A percentile compares a stretch with the other conserved stretches of the same genome.
Conservation (phyloP, 352 stramenopile species). For the Phytopythium oedochilum region DNA sequence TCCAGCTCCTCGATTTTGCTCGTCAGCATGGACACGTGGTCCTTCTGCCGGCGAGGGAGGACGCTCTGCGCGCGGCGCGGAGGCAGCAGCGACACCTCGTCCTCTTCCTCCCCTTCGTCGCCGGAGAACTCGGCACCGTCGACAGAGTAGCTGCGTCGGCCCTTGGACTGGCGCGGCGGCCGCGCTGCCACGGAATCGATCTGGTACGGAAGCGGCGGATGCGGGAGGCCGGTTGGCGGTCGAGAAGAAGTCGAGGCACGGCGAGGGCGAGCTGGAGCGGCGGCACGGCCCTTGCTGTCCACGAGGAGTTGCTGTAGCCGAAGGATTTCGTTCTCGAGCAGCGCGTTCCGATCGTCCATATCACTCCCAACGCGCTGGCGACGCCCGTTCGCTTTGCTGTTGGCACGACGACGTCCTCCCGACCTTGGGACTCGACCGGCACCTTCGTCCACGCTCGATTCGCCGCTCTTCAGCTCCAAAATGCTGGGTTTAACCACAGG, state of each 20-base stretch:
- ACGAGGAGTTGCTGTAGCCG: slow-evolving; percentile 71
- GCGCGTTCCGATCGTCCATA: slow-evolving; percentile 34
- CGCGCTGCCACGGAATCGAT: slow-evolving; percentile 13
- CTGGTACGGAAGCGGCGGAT: slow-evolving; percentile 12
- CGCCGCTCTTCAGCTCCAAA: neutral
- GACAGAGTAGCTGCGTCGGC: slow-evolving; percentile 41
- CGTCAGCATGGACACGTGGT: slow-evolving; percentile 58
- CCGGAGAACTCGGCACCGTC: slow-evolving; percentile 32
- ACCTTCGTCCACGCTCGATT: slow-evolving; percentile 4
- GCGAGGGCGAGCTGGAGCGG: slow-evolving; percentile 5
- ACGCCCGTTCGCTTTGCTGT: slow-evolving; percentile 1
- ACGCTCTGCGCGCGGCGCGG: slow-evolving; percentile 58
- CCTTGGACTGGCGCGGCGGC: slow-evolving; percentile 10
- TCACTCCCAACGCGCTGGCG: slow-evolving; percentile 16
- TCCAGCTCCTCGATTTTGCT: slow-evolving; percentile 76
- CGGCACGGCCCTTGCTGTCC: slow-evolving; percentile 29
- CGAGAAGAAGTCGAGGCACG: slow-evolving; percentile 16
- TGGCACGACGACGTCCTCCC: neutral
- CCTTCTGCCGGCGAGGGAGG: slow-evolving; percentile 34
- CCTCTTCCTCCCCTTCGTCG: slow-evolving; percentile 29
- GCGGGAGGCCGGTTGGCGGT: slow-evolving; percentile 11
- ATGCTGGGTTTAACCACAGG: neutral
- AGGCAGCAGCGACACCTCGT: slow-evolving; percentile 37
- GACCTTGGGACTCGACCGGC: neutral
- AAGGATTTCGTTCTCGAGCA: slow-evolving; percentile 67